Evolutionary conservation across 768 basidiomycete species (phyloP).

Genomic region (Amanita brunnescens): DNA sequence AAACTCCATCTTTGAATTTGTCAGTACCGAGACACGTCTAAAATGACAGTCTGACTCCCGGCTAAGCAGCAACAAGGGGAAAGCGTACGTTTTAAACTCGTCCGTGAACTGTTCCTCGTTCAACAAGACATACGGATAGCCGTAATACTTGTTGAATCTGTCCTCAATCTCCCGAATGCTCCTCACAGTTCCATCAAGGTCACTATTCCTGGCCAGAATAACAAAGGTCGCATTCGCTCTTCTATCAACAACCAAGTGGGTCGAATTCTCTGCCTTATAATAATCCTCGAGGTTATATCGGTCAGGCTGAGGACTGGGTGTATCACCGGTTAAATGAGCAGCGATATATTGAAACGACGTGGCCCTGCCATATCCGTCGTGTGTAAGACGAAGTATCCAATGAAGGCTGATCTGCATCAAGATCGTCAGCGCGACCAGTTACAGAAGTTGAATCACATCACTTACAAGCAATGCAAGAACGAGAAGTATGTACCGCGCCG

Average conservation of each 20-base stretch:
- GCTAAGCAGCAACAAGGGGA: background rate
- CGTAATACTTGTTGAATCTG: conserved; percentile 67
- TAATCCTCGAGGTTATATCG: conserved; percentile 10
- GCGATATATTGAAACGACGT: conserved; percentile 31
- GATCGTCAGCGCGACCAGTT: conserved; percentile 1
- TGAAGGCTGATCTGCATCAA: conserved; percentile 26
- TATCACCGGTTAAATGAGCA: conserved; percentile 12
- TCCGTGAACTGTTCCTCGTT: conserved; percentile 76
- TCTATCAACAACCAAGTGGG: conserved; percentile 7
- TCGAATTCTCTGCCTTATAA: conserved; percentile 11
- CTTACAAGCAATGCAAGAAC: conserved; percentile 26
- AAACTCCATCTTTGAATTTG: conserved; percentile 30
- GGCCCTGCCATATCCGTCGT: conserved; percentile 40
- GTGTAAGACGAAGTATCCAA: conserved; percentile 42
- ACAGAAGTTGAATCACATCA: background rate
- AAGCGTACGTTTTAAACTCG: conserved; percentile 57
- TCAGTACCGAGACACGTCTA: conserved; percentile 24
- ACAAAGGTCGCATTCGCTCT: conserved; percentile 36
- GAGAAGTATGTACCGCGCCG: conserved; percentile 25
- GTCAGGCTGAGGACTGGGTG: background rate
- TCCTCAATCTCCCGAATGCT: conserved; percentile 75
- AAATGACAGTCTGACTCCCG: background rate
- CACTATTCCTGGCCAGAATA: conserved; percentile 58
- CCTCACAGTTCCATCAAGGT: conserved; percentile 50
- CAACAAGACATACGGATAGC: conserved; percentile 81